Conservation (phyloP, 345 rosid genomes). For the Corchorus capsularis region DNA sequence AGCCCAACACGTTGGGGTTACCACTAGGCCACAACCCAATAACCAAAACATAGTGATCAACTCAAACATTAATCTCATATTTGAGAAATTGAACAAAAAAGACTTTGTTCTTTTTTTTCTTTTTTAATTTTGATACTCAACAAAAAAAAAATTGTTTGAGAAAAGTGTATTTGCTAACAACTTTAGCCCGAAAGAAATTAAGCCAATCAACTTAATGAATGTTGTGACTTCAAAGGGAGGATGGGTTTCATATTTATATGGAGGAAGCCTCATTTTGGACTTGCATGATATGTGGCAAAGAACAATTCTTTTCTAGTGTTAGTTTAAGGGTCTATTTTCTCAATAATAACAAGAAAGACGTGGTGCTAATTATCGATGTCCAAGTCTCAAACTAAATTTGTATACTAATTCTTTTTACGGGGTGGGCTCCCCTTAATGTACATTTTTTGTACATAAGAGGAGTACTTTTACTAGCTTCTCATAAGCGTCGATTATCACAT, state of each 20-base stretch:
- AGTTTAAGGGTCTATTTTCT: constrained; percentile 36
- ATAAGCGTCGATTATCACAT: background rate
- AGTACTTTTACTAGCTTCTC: too few relatives aligned
- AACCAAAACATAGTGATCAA: constrained; percentile 29
- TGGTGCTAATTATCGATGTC: constrained; percentile 20
- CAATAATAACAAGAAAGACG: constrained; percentile 1
- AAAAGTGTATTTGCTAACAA: background rate
- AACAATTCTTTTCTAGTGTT: constrained; percentile 18
- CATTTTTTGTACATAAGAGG: background rate
- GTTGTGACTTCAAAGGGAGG: constrained; percentile 1
- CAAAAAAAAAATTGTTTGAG: too few relatives aligned
- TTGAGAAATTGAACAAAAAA: background rate
- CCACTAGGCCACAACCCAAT: constrained; percentile 18
- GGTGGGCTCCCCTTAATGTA: background rate
- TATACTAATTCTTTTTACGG: background rate
- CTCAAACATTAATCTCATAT: background rate
- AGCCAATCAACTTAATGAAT: background rate
- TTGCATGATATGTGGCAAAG: constrained; percentile 2
- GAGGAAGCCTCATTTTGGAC: constrained; percentile 9
- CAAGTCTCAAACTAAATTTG: background rate
- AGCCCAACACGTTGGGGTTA: constrained; percentile 15
- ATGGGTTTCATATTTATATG: constrained; percentile 31
- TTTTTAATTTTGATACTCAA: too few relatives aligned
- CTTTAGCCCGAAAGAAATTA: background rate
- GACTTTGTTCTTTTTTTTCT: too few relatives aligned